Percentiles rank a stretch among this genome's conserved stretches.
Evolutionary conservation across 2,329 filamentous ascomycete species (phyloP).

Genomic region (Fusarium cicatricum): DNA sequence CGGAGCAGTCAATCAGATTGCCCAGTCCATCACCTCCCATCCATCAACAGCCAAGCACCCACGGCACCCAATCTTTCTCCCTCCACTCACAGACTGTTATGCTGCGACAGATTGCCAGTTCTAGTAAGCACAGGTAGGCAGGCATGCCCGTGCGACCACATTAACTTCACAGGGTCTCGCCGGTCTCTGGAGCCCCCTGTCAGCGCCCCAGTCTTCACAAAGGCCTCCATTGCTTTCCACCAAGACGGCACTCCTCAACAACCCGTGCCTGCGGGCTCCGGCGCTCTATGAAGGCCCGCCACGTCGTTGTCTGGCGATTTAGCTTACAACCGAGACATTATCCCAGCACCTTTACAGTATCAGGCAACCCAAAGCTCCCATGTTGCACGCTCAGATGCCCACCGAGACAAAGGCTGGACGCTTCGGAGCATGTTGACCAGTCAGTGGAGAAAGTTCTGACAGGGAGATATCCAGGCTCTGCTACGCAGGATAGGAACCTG

Average conservation of each 20-base stretch:
- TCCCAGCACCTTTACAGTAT: not conserved
- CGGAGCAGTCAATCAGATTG: slow-evolving; percentile 7
- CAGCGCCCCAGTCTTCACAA: slow-evolving; percentile 14
- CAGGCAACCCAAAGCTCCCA: slow-evolving; percentile 8
- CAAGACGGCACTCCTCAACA: slow-evolving; percentile 3
- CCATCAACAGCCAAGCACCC: slow-evolving; percentile 20
- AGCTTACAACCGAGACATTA: slow-evolving; percentile 29
- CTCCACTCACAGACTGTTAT: slow-evolving; percentile 28
- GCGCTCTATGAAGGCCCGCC: slow-evolving; percentile 28
- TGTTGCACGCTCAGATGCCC: slow-evolving; percentile 6
- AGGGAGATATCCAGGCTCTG: too few relatives aligned
- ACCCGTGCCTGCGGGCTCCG: slow-evolving; percentile 15
- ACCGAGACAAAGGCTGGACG: not conserved
- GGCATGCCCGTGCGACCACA: slow-evolving; percentile 1
- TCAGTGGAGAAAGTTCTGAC: too few relatives aligned
- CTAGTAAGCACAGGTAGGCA: slow-evolving; percentile 11
- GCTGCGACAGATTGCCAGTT: slow-evolving; percentile 15
- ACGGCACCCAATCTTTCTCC: slow-evolving; percentile 8
- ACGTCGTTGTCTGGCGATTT: slow-evolving; percentile 31
- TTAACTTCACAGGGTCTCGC: slow-evolving; percentile 8
- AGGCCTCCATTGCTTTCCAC: slow-evolving; percentile 15
- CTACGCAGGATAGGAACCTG: not conserved
- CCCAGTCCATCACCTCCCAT: slow-evolving; percentile 2
- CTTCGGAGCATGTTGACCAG: not conserved
- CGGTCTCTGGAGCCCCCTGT: slow-evolving; percentile 12